Base-by-base conservation (phyloP, 495 filamentous ascomycete species). In the Podospora pseudopauciseta region DNA sequence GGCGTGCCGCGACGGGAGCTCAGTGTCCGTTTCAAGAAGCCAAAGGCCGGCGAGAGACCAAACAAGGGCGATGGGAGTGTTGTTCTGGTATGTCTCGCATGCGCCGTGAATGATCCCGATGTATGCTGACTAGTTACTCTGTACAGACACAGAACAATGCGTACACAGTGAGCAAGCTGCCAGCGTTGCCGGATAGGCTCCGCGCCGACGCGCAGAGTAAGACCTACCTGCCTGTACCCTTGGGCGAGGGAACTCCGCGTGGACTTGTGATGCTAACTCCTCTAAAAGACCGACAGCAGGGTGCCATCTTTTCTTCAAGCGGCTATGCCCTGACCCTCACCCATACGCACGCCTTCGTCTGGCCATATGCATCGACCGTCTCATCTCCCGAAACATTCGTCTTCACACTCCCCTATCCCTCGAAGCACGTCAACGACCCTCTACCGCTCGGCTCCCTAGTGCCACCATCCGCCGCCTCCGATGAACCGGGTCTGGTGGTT, bases 101-200 rank as follows among this genome's bases (percentile, higher is more conserved):
- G 39, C 39, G 39, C 39, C 39, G 13, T 49, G 13, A 2, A 49
- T 13, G 30, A 64, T 4, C 63, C 18, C 67, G 59, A 68, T 63
- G 13, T 60, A 28, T 65, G 60, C 73, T 79, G 58, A 76, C 74
- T 70, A 56, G 57, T 68, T 65, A 65, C 26, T 13, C 63, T 95
- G 64, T 44, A 7, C 65, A 97, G 93, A 94, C 93, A 19, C 90
- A 89, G 75, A 98, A 92, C 72, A 89, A 91, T 74, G 91, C 90
- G 65, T 97, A 95, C 73, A 88, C 86, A 39, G 93, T 98, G 44
- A 91, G 90, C 65, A 91, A 92, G 73, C 87, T 98, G 28, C 91
- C 93, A 64, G 87, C 88, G 53, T 81, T 96, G 23, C 93, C 94
- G 56, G 87, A 93, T 67, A 84, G 87, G 65, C 82, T 97, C 60